These are phyloP conservation scores for Sordaria brevicollis DNA, from an alignment of 495 filamentous ascomycete genomes.

Conservation along the genomic window DNA sequence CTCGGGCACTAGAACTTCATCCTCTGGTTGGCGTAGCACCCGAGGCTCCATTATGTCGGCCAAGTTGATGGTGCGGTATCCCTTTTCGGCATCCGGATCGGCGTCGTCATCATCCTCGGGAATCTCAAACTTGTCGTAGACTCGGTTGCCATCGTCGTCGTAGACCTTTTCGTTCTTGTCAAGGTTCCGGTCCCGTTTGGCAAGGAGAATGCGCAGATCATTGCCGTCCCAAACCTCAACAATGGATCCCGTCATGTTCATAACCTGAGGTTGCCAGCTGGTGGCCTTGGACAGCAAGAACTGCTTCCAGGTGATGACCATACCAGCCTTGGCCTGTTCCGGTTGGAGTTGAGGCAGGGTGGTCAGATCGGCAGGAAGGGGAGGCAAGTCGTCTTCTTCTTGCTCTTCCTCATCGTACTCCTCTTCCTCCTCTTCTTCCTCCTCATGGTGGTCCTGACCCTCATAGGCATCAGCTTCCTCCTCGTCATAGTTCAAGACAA, in stretches of 20 bases:
- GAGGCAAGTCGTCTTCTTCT: slow-evolving; percentile 50
- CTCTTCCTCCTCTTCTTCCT: slow-evolving; percentile 26
- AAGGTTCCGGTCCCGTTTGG: slow-evolving; percentile 54
- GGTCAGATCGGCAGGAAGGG: slow-evolving; percentile 51
- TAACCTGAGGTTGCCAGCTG: slow-evolving; percentile 67
- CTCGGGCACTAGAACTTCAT: neutral
- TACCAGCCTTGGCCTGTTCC: slow-evolving; percentile 45
- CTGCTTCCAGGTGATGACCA: slow-evolving; percentile 73
- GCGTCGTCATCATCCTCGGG: slow-evolving; percentile 30
- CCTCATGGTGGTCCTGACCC: slow-evolving; percentile 17
- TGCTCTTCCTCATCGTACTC: slow-evolving; percentile 18
- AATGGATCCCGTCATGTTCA: slow-evolving; percentile 57
- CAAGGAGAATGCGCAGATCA: slow-evolving; percentile 50
- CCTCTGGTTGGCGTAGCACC: slow-evolving; percentile 21
- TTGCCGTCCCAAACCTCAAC: slow-evolving; percentile 34
- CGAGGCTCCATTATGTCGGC: slow-evolving; percentile 36
- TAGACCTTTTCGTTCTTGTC: slow-evolving; percentile 37
- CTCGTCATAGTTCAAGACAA: slow-evolving; percentile 45
- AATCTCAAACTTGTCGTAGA: slow-evolving; percentile 39
- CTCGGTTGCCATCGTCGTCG: slow-evolving; percentile 30
- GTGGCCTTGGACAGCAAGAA: slow-evolving; percentile 62
- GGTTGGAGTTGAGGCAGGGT: slow-evolving; percentile 44
- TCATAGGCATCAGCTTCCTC: slow-evolving; percentile 18
- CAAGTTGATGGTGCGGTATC: slow-evolving; percentile 26
- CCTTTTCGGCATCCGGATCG: slow-evolving; percentile 15